Percentiles rank a stretch among this genome's conserved stretches.
Conservation (phyloP, 352 stramenopile species). For the Pythium phragmiticola region DNA sequence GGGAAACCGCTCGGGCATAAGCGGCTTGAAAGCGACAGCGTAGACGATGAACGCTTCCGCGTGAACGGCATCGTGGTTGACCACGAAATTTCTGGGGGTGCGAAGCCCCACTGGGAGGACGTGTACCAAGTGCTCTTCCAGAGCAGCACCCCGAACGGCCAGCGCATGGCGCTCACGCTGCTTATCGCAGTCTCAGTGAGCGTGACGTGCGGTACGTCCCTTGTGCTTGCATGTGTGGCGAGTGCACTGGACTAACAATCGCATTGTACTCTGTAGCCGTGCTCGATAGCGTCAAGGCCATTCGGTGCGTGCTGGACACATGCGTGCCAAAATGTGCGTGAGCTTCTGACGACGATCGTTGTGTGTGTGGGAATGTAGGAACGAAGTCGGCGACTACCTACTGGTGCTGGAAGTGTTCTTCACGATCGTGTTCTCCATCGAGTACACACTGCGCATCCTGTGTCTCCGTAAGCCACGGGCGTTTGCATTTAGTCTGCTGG, state of each 20-base stretch:
- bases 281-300: slow-evolving; percentile 66
- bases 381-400: slow-evolving; percentile 60
- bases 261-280: slow-evolving; percentile 35
- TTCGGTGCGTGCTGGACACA: slow-evolving; percentile 37
- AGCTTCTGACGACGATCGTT: not conserved
- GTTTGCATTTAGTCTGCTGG: slow-evolving; percentile 71
- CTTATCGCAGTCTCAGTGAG: slow-evolving; percentile 71
- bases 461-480: slow-evolving; percentile 60
- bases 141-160: slow-evolving; percentile 65
- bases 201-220: slow-evolving; percentile 45
- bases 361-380: slow-evolving; percentile 29
- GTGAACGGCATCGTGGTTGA: slow-evolving; percentile 78
- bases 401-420: slow-evolving; percentile 75
- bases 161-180: slow-evolving; percentile 61
- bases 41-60: slow-evolving; percentile 56
- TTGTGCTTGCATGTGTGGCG: not conserved
- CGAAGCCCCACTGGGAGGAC: slow-evolving; percentile 60
- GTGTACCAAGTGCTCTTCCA: slow-evolving; percentile 76
- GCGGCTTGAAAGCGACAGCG: slow-evolving; percentile 28
- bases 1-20: slow-evolving; percentile 31
- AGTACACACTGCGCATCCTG: slow-evolving; percentile 65
- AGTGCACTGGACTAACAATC: not conserved
- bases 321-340: not conserved
- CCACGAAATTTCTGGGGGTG: slow-evolving; percentile 62
- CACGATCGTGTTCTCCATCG: slow-evolving; percentile 74